phyloP scores from a whole-genome alignment of 2,329 filamentous ascomycete species.

The Stenocarpella maydis region DNA sequence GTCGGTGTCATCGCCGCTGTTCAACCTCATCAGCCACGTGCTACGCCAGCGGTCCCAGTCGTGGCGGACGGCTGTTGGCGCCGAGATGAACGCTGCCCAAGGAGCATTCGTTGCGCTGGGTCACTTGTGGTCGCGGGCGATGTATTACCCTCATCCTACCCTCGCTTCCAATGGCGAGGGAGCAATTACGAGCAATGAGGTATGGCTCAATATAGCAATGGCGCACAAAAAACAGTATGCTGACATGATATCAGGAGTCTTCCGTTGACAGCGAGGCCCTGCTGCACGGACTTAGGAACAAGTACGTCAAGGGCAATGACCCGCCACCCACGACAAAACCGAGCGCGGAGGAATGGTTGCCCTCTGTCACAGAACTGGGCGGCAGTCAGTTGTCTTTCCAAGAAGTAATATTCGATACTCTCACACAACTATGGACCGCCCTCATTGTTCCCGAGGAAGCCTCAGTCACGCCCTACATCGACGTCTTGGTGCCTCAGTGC shows the following conservation, averaged over 20 bases:
- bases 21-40: slow-evolving; percentile 45
- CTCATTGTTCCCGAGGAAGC: slow-evolving; percentile 45
- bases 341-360: slow-evolving; percentile 23
- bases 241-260: slow-evolving; percentile 21
- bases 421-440: slow-evolving; percentile 57
- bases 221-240: slow-evolving; percentile 3
- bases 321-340: not conserved
- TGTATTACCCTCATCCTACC: slow-evolving; percentile 49
- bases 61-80: slow-evolving; percentile 60
- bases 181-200: not conserved
- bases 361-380: slow-evolving; percentile 23
- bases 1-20: slow-evolving; percentile 31
- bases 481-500: slow-evolving; percentile 71
- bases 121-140: slow-evolving; percentile 53
- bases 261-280: not conserved
- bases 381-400: slow-evolving; percentile 37
- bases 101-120: slow-evolving; percentile 56
- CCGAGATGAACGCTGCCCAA: slow-evolving; percentile 55
- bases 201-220: not conserved
- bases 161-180: not conserved
- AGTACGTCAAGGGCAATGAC: slow-evolving; percentile 15
- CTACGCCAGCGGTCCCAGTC: slow-evolving; percentile 60
- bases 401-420: slow-evolving; percentile 54
- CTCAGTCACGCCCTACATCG: slow-evolving; percentile 57
- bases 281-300: not conserved